A percentile compares a stretch with the other conserved stretches of the same genome.
Conservation (phyloP, 139 green algal genomes). For the Closterium sp. region DNA sequence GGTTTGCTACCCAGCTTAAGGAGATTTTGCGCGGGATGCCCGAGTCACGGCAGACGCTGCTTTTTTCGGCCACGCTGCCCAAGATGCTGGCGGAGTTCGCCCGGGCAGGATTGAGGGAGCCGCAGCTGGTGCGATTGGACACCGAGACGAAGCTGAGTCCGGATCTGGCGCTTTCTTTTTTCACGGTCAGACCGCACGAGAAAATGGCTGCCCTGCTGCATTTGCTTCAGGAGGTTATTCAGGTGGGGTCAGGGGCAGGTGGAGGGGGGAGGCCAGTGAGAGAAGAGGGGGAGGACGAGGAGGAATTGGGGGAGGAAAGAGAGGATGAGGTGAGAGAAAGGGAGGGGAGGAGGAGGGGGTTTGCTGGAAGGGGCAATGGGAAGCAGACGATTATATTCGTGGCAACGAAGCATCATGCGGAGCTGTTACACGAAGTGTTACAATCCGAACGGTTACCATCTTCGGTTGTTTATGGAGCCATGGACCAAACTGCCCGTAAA, state of each 20-base stretch:
- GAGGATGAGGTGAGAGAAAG: background rate
- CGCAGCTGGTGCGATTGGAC: constrained; percentile 91
- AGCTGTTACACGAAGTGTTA: constrained; percentile 81
- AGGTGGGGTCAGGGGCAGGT: background rate
- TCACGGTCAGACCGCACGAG: constrained; percentile 73
- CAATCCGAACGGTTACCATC: constrained; percentile 63
- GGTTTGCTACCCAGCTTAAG: constrained; percentile 84
- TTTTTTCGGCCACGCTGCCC: constrained; percentile 95
- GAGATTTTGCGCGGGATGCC: constrained; percentile 75
- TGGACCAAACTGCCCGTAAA: constrained; percentile 95
- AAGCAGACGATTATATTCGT: constrained; percentile 57
- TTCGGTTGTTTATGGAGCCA: constrained; percentile 82
- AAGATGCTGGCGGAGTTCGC: constrained; percentile 91
- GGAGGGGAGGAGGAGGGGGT: background rate
- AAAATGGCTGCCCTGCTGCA: constrained; percentile 86
- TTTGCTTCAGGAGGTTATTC: constrained; percentile 77
- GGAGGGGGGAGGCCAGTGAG: background rate
- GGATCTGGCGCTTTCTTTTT: constrained; percentile 73
- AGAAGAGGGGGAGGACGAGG: background rate
- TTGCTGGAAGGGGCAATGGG: background rate
- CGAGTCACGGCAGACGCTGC: constrained; percentile 75
- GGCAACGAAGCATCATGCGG: constrained; percentile 90
- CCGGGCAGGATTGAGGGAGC: constrained; percentile 72
- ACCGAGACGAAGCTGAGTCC: constrained; percentile 82
- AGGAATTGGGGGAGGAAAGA: background rate